Percentiles rank a stretch among this genome's conserved stretches.
Evolutionary conservation across 257 asterid genomes (phyloP).

Genomic region (Pogostemon cablin): DNA sequence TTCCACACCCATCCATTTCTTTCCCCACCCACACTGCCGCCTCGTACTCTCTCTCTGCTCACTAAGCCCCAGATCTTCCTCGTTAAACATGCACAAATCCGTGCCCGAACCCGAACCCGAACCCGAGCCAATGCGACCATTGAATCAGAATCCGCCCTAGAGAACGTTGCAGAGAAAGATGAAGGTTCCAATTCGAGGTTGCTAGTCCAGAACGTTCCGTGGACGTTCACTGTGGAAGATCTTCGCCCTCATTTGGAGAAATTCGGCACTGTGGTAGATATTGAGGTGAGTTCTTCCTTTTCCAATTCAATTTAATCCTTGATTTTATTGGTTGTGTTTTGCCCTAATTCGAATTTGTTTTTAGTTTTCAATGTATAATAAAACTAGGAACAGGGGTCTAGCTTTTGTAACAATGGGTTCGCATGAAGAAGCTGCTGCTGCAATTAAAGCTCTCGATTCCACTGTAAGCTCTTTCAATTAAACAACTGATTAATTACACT

Average conservation of each 20-base stretch:
- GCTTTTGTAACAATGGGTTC: conserved; percentile 89
- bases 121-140: conserved; percentile 38
- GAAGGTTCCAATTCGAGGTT: conserved; percentile 54
- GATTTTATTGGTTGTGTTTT: not conserved
- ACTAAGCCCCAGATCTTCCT: conserved; percentile 40
- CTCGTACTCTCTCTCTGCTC: conserved; percentile 35
- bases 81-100: conserved; percentile 21
- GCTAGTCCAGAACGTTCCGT: conserved; percentile 83
- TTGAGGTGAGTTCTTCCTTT: conserved; percentile 55
- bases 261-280: conserved; percentile 67
- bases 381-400: conserved; percentile 81
- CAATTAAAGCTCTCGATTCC: conserved; percentile 59
- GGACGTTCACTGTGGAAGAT: conserved; percentile 68
- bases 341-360: conserved; percentile 16
- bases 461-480: conserved; percentile 49
- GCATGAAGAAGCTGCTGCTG: conserved; percentile 80
- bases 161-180: conserved; percentile 35
- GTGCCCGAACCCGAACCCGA: conserved; percentile 32
- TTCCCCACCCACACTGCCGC: conserved; percentile 27
- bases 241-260: conserved; percentile 73
- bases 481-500: not conserved
- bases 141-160: conserved; percentile 31
- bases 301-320: not conserved
- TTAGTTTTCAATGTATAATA: conserved; percentile 83
- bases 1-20: conserved; percentile 22